Conservation (phyloP, 176 grass and related monocot species). For the Juncus effusus region DNA sequence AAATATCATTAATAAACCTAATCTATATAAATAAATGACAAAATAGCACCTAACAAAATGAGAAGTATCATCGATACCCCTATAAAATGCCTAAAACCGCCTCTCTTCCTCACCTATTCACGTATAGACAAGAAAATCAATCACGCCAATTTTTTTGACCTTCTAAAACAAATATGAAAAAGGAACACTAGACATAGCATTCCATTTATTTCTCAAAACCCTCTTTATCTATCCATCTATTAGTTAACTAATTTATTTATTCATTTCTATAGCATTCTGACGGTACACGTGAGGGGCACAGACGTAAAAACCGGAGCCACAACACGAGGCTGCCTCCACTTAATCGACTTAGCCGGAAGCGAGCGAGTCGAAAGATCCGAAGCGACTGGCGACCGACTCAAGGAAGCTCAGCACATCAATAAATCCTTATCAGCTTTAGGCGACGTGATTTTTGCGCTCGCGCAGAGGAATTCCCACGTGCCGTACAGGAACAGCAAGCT, state of each 20-base stretch:
- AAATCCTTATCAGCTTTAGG: constrained; percentile 90
- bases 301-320: constrained; percentile 84
- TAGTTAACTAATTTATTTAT: not conserved
- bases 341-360: constrained; percentile 96
- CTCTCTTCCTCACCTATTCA: too few species aligned
- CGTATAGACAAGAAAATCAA: too few species aligned
- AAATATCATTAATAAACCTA: too few species aligned
- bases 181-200: too few species aligned
- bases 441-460: constrained; percentile 86
- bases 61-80: too few species aligned
- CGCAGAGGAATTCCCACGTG: constrained; percentile 77
- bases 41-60: too few species aligned
- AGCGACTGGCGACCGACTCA: constrained; percentile 93
- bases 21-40: too few species aligned
- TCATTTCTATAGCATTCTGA: constrained; percentile 72
- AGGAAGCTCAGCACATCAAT: constrained; percentile 91
- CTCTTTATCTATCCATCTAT: too few species aligned
- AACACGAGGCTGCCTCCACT: constrained; percentile 80
- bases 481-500: constrained; percentile 97
- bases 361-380: constrained; percentile 92
- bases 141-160: too few species aligned
- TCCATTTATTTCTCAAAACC: too few species aligned
- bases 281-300: constrained; percentile 81
- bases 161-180: too few species aligned
- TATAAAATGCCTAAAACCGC: too few species aligned